Percentiles rank a stretch among this genome's conserved stretches.
These are phyloP conservation scores for Aschersonia sp. DNA, from an alignment of 2,329 filamentous ascomycete species.

Conservation along the genomic window DNA sequence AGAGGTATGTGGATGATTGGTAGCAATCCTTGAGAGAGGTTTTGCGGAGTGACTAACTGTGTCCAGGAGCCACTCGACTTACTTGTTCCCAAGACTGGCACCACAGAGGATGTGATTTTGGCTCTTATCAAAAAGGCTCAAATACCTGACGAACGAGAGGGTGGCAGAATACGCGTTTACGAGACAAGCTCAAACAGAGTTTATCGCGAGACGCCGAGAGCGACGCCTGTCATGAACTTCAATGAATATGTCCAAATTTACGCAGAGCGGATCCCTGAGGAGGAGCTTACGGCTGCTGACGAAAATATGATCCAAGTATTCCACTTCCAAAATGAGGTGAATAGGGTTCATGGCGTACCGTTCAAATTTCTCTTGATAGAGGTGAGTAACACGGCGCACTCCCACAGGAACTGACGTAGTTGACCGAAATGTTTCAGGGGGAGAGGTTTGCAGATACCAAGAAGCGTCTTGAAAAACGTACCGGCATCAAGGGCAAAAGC, in stretches of 20 bases:
- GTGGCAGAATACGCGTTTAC: conserved; percentile 62
- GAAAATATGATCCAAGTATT: conserved; percentile 60
- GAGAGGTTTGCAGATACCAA: conserved; percentile 86
- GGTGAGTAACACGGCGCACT: conserved; percentile 29
- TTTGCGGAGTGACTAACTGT: neutral
- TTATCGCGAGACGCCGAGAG: conserved; percentile 58
- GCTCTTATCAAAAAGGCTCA: conserved; percentile 68
- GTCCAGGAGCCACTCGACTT: conserved; percentile 61
- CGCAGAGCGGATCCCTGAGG: conserved; percentile 66
- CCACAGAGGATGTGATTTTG: conserved; percentile 62
- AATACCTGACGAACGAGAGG: conserved; percentile 56
- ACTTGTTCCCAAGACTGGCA: conserved; percentile 76
- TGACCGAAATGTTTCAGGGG: conserved; percentile 31
- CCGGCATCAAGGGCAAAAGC: conserved; percentile 91
- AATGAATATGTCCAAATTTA: conserved; percentile 76
- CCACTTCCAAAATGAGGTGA: conserved; percentile 85
- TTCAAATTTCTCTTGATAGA: conserved; percentile 81
- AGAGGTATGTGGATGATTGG: conserved; percentile 40
- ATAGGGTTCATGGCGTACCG: conserved; percentile 71
- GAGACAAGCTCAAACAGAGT: conserved; percentile 75
- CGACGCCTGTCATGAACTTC: conserved; percentile 63
- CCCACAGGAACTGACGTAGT: neutral
- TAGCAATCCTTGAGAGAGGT: too few species aligned
- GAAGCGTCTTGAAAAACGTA: conserved; percentile 83
- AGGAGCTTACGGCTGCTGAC: conserved; percentile 45